Evolutionary conservation across 805 yeast species (phyloP).

Genomic region (Danielia reshetovae): DNA sequence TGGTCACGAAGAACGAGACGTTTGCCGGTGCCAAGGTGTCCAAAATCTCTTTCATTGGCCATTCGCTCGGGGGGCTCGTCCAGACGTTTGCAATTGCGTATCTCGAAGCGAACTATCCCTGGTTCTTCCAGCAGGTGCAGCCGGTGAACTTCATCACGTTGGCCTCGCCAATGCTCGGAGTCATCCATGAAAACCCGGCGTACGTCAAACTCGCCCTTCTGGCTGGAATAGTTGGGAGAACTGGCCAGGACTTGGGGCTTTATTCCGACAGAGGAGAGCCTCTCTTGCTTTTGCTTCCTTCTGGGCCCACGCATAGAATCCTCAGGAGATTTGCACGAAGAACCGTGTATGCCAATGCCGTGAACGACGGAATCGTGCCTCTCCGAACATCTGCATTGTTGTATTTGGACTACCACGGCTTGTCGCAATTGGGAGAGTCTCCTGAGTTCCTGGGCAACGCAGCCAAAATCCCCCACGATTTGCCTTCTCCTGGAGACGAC

Average conservation of each 20-base stretch:
- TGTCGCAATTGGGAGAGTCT: slow-evolving; percentile 15
- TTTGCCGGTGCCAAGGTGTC: slow-evolving; percentile 38
- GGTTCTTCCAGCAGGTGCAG: slow-evolving; percentile 58
- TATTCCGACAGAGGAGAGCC: slow-evolving; percentile 51
- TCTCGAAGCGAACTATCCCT: slow-evolving; percentile 62
- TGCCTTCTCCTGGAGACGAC: slow-evolving; percentile 11
- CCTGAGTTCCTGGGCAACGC: slow-evolving; percentile 1
- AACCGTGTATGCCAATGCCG: slow-evolving; percentile 83
- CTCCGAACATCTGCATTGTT: slow-evolving; percentile 82
- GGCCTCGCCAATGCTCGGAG: slow-evolving; percentile 88
- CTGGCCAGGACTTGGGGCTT: slow-evolving; percentile 88
- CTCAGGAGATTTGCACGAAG: slow-evolving; percentile 63
- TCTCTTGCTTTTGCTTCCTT: slow-evolving; percentile 68
- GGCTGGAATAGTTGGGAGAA: slow-evolving; percentile 85
- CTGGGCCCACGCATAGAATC: slow-evolving; percentile 64
- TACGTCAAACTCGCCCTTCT: slow-evolving; percentile 80
- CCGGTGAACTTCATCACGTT: slow-evolving; percentile 79
- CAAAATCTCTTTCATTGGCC: slow-evolving; percentile 83
- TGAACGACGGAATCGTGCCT: slow-evolving; percentile 95
- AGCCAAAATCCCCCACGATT: slow-evolving; percentile 18
- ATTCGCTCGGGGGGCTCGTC: slow-evolving; percentile 89
- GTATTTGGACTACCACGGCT: slow-evolving; percentile 80
- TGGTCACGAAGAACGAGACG: slow-evolving; percentile 38
- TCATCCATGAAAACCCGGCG: slow-evolving; percentile 81
- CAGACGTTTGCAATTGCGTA: slow-evolving; percentile 90